These are phyloP conservation scores for Talaromyces sp. DNA, from an alignment of 2,329 filamentous ascomycete genomes.

Conservation along the genomic window DNA sequence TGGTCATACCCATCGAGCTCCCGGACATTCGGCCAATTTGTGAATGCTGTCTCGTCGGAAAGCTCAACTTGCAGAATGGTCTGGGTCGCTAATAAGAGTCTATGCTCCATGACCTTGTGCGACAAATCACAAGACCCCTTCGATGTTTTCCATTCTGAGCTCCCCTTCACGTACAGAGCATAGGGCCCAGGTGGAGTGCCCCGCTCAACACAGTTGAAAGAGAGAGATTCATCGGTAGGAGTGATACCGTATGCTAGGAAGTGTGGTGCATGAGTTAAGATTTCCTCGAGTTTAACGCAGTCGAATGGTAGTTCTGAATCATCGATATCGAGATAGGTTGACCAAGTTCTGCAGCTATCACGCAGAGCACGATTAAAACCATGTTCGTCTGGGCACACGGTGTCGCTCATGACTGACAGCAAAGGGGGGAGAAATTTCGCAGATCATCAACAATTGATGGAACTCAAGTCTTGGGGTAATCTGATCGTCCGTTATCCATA, in stretches of 20 bases:
- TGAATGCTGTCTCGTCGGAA: not conserved
- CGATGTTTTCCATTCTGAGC: not conserved
- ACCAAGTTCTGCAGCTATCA: not conserved
- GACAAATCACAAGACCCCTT: not conserved
- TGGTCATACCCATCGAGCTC: conserved; percentile 14
- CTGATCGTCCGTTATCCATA: no score
- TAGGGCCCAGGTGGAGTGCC: no score
- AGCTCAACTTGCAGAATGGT: not conserved
- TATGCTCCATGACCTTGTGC: not conserved
- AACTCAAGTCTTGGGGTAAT: no score
- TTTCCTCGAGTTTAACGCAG: no score
- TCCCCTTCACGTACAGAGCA: not conserved
- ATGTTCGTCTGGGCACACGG: not conserved
- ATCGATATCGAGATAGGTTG: not conserved
- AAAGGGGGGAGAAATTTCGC: no score
- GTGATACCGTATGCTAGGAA: no score
- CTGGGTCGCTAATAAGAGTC: not conserved
- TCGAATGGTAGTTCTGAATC: no score
- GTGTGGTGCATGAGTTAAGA: not conserved
- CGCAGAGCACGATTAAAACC: not conserved
- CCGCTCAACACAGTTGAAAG: no score
- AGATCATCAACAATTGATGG: no score
- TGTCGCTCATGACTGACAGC: not conserved
- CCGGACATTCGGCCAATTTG: not conserved
- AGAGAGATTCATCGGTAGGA: not conserved